phyloP scores from a whole-genome alignment of 306 rosid genomes.

The Citrullus amarus region DNA sequence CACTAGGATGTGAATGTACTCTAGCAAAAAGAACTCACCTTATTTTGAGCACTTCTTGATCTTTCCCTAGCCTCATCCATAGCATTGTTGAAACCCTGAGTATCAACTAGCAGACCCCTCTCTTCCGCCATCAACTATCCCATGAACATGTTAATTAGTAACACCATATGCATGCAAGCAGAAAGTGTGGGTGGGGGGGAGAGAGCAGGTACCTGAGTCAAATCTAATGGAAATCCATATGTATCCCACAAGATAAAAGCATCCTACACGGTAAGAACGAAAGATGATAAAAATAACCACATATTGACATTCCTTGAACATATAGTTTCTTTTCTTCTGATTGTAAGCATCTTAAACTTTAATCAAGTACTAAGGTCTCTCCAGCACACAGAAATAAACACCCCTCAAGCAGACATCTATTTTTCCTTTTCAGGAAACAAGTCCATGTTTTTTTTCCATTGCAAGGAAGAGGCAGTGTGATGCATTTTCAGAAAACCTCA shows the following conservation, averaged over 20 bases:
- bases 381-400: background rate
- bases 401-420: background rate
- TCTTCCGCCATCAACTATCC: constrained; percentile 97
- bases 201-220: constrained; percentile 65
- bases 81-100: constrained; percentile 56
- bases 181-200: background rate
- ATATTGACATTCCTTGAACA: background rate
- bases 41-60: constrained; percentile 85
- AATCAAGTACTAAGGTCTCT: background rate
- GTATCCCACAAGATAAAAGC: constrained; percentile 98
- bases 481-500: background rate
- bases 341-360: background rate
- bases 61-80: constrained; percentile 95
- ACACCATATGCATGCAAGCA: background rate
- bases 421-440: background rate
- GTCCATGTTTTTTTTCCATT: background rate
- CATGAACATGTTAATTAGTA: constrained; percentile 1
- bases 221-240: constrained; percentile 86
- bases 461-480: background rate
- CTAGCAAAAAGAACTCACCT: constrained; percentile 29
- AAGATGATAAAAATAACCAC: constrained; percentile 19
- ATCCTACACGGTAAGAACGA: constrained; percentile 44
- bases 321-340: background rate
- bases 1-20: background rate
- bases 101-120: constrained; percentile 66